Conservation (phyloP, 1,139 yeast genomes). For the Lodderomyces parapsilosis region DNA sequence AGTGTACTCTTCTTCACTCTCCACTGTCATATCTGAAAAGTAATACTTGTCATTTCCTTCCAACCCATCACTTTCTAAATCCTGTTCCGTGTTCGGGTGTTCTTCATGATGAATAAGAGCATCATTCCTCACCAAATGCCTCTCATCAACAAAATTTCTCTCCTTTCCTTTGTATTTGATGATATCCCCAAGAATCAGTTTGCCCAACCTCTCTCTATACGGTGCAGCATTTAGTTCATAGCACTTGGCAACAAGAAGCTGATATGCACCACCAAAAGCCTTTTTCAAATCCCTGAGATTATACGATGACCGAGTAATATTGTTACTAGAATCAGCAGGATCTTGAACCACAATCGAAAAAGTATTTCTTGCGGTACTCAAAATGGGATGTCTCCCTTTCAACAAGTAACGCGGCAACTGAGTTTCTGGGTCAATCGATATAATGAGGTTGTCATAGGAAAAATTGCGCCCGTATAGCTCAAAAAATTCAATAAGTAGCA, state of each 20-base stretch:
- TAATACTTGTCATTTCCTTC: conserved; percentile 40
- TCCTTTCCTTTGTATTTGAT: conserved; percentile 73
- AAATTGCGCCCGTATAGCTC: conserved; percentile 94
- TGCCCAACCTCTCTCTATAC: conserved; percentile 66
- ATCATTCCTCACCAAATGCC: conserved; percentile 60
- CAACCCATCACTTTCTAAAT: conserved; percentile 28
- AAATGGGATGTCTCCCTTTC: conserved; percentile 53
- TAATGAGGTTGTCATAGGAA: conserved; percentile 77
- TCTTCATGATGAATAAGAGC: conserved; percentile 44
- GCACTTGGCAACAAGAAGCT: conserved; percentile 70
- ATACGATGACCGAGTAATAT: conserved; percentile 83
- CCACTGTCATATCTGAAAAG: conserved; percentile 44
- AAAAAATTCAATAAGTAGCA: conserved; percentile 85
- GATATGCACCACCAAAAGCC: conserved; percentile 91
- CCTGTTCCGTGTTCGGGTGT: conserved; percentile 16
- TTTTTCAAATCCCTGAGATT: conserved; percentile 78
- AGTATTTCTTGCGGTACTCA: conserved; percentile 54
- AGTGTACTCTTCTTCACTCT: conserved; percentile 27
- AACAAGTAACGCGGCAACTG: conserved; percentile 53
- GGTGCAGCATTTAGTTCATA: conserved; percentile 57
- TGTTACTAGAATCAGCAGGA: conserved; percentile 81
- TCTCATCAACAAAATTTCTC: conserved; percentile 79
- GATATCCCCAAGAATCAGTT: conserved; percentile 77
- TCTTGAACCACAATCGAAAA: conserved; percentile 83
- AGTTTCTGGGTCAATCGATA: conserved; percentile 55